Conservation (phyloP, 2,329 filamentous ascomycete genomes). For the Blastomyces gilchristii region DNA sequence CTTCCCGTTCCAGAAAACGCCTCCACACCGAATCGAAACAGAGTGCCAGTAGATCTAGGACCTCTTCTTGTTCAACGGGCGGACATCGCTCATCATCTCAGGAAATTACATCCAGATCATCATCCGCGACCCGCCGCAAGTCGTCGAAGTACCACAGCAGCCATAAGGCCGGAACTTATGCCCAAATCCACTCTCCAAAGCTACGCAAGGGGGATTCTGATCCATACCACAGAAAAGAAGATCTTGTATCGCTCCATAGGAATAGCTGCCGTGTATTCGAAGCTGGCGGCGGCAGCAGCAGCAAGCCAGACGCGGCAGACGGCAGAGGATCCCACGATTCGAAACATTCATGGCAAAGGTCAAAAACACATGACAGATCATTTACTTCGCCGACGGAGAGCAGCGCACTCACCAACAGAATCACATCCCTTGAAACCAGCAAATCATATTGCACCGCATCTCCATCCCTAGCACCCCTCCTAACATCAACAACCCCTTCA, state of each 20-base stretch:
- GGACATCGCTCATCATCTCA: conserved; percentile 27
- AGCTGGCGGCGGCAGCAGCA: neutral
- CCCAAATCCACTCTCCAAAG: conserved; percentile 19
- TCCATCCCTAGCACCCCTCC: conserved; percentile 84
- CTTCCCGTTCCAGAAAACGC: neutral
- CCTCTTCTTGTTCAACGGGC: conserved; percentile 24
- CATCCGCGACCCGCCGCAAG: conserved; percentile 20
- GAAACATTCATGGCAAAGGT: neutral
- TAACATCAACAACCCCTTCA: conserved; percentile 90
- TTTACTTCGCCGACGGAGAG: neutral
- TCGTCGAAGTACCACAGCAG: conserved; percentile 22
- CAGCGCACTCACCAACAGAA: neutral
- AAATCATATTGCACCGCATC: conserved; percentile 53
- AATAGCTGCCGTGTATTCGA: conserved; percentile 35
- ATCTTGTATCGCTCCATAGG: conserved; percentile 31
- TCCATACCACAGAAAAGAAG: conserved; percentile 20
- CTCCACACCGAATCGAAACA: conserved; percentile 14
- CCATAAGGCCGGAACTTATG: conserved; percentile 22
- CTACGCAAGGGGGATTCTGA: conserved; percentile 20
- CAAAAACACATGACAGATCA: conserved; percentile 1
- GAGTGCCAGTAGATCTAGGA: conserved; percentile 22
- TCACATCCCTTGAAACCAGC: neutral
- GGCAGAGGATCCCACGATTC: neutral
- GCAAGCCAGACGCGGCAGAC: conserved; percentile 9
- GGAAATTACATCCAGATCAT: conserved; percentile 21